Evolutionary conservation across 2,329 filamentous ascomycete species (phyloP), one percentile per base, ranked within the genome.

Genomic region (Teratosphaeria pseudoeucalypti): DNA sequence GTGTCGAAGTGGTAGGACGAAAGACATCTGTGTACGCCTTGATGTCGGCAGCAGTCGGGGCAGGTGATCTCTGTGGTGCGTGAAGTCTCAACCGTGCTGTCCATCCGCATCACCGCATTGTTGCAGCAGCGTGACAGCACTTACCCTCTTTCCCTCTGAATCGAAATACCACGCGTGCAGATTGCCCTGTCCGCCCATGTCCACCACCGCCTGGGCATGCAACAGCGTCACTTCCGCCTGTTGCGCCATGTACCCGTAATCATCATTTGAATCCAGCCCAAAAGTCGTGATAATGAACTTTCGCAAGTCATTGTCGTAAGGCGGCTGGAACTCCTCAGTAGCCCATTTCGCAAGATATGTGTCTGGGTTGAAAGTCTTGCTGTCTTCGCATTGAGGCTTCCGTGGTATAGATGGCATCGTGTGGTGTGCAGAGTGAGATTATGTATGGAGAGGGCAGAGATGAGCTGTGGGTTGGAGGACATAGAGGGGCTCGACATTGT

Each of bases 11-110:
- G 1, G 78, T 74, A 1, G 86, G 79, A 34, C 76, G 77, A 76
- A 90, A 90, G 67, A 91, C 78, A 55, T 81, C 76, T 43, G 83
- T 80, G 75, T 91, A 90, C 19, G 86, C 82, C 52, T 81, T 78
- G 59, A 87, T 80, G 66, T 90, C 88, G 58, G 78, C 65, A 53
- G 73, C 73, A 1, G 81, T 75, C 6, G 84, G 85, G 6, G 81
- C 61, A 19, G 49, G 43, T 49, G 11, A 55, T 63, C 58, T 64
- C 61, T 63, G 58, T 56, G 43, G 54, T 49, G 47, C 23, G 16
- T 11, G n/a, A 32, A 19, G 55, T 60, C 54, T 63, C 55, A 62
- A 63, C 52, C 56, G 54, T 62, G 16, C 57, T 59, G 32, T 59
- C 34, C 53, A 54, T 43, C 5, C n/a, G 16, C 4, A 49, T 49